phyloP scores from a whole-genome alignment of 768 basidiomycete species.

The Mrakia gelida region DNA sequence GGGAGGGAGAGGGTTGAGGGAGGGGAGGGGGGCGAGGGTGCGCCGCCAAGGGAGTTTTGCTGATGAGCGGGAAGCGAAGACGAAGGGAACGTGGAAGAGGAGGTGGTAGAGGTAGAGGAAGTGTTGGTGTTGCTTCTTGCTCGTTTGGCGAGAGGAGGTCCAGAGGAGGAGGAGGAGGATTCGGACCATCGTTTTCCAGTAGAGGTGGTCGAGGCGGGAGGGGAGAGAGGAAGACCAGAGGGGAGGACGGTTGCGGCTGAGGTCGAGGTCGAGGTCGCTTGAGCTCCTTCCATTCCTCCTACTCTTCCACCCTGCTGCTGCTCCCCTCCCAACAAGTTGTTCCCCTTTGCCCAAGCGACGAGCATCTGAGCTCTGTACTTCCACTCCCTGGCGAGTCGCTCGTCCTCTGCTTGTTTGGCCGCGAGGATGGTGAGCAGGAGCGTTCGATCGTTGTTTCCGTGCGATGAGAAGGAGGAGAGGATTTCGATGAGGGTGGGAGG shows the following conservation, averaged over 20 bases:
- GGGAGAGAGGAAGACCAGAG: background rate
- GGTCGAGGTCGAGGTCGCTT: background rate
- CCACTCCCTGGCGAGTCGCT: slow-evolving; percentile 51
- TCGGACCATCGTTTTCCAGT: background rate
- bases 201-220: background rate
- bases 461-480: slow-evolving; percentile 72
- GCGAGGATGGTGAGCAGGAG: slow-evolving; percentile 86
- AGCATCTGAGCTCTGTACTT: background rate
- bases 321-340: slow-evolving; percentile 1
- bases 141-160: background rate
- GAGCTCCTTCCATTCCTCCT: background rate
- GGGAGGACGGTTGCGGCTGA: background rate
- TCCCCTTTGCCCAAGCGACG: slow-evolving; percentile 25
- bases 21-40: no score
- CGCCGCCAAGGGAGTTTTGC: background rate
- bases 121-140: background rate
- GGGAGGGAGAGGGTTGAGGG: background rate
- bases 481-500: slow-evolving; percentile 82
- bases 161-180: background rate
- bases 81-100: background rate
- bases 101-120: background rate
- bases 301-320: background rate
- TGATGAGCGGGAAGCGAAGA: background rate
- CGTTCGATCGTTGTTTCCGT: slow-evolving; percentile 86
- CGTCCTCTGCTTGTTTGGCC: slow-evolving; percentile 89